A percentile compares a stretch with the other conserved stretches of the same genome.
Evolutionary conservation across 2,329 filamentous ascomycete genomes (phyloP).

Genomic region (Clarireedia monteithiana): DNA sequence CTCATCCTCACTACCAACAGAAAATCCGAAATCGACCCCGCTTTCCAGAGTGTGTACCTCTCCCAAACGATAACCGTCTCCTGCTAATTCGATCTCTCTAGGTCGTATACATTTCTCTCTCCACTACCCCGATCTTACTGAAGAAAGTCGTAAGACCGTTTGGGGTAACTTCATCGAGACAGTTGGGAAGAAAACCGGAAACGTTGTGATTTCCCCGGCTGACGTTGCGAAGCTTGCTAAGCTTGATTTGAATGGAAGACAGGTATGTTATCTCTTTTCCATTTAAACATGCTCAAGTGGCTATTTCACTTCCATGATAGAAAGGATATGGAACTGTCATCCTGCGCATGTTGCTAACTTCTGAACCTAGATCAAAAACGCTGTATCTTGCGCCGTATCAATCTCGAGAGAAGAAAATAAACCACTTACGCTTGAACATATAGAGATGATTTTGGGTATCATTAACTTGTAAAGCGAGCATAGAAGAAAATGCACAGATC

Average conservation of each 20-base stretch:
- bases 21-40: background rate
- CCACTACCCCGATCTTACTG: background rate
- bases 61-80: too few relatives aligned
- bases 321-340: background rate
- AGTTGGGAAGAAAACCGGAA: background rate
- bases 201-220: background rate
- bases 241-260: background rate
- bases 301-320: background rate
- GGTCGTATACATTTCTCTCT: constrained; percentile 5
- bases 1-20: constrained; percentile 4
- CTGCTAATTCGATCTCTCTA: background rate
- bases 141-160: background rate
- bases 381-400: background rate
- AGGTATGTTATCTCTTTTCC: background rate
- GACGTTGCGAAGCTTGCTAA: constrained; percentile 3
- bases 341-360: background rate
- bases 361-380: constrained; percentile 1
- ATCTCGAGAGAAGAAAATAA: background rate
- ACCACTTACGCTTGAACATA: background rate
- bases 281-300: background rate
- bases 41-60: background rate
- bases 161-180: background rate
- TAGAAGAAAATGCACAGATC: background rate
- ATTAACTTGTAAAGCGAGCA: background rate
- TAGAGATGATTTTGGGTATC: constrained; percentile 1